Conservation (phyloP, 1,284 basidiomycete genomes). For the Singerocomus inundabilis region DNA sequence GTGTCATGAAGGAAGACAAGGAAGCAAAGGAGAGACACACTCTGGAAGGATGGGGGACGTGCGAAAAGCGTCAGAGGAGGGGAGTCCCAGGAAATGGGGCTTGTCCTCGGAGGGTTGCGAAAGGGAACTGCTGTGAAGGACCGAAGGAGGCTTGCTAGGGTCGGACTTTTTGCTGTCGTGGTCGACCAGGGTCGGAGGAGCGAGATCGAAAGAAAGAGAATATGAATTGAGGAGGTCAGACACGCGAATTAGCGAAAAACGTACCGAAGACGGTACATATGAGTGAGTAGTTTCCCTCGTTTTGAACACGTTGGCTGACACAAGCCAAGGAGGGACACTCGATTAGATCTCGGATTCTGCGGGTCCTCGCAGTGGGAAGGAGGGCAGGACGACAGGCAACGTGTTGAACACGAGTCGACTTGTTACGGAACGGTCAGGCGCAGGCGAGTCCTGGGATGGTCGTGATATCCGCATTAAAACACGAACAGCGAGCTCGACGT, state of each 20-base stretch:
- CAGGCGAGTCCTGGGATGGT: too few species aligned
- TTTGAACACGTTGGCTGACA: slow-evolving; percentile 60
- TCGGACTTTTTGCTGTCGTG: slow-evolving; percentile 32
- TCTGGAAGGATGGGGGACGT: slow-evolving; percentile 80
- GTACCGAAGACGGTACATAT: slow-evolving; percentile 81
- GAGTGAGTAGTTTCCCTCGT: slow-evolving; percentile 47
- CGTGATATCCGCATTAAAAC: neutral
- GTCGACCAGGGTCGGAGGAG: slow-evolving; percentile 20
- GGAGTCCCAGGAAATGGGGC: slow-evolving; percentile 54
- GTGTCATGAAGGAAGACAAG: slow-evolving; percentile 17
- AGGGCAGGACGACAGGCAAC: slow-evolving; percentile 51
- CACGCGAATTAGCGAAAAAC: slow-evolving; percentile 39
- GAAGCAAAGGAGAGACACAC: slow-evolving; percentile 47
- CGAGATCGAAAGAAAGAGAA: slow-evolving; percentile 30
- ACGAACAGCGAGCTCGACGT: slow-evolving; percentile 1
- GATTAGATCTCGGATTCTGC: slow-evolving; percentile 29
- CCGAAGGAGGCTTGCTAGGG: slow-evolving; percentile 17
- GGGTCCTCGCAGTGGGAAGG: slow-evolving; percentile 30
- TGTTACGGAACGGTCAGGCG: slow-evolving; percentile 30
- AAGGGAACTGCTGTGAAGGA: slow-evolving; percentile 19
- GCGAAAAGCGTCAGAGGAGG: slow-evolving; percentile 71
- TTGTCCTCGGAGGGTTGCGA: slow-evolving; percentile 28
- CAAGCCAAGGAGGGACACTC: slow-evolving; percentile 18
- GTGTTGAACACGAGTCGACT: slow-evolving; percentile 68
- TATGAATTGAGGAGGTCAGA: slow-evolving; percentile 35